Percentiles rank a stretch among this genome's conserved stretches.
These are phyloP conservation scores for Candida montana DNA, from an alignment of 805 yeast species.

Conservation along the genomic window DNA sequence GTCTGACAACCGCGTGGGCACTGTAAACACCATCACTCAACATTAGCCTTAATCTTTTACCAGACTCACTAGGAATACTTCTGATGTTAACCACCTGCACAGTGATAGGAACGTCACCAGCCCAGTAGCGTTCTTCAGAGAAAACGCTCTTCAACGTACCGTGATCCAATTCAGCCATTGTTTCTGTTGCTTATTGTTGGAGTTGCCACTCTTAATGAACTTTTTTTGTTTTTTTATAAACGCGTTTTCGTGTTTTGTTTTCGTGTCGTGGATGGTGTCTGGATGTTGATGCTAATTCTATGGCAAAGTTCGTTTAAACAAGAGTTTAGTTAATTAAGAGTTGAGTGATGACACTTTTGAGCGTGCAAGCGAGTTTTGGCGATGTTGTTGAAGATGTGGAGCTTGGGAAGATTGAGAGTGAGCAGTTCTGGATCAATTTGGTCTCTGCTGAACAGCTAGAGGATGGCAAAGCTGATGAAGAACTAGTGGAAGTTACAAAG, in stretches of 20 bases:
- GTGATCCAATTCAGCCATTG: slow-evolving; percentile 9
- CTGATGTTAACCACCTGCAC: slow-evolving; percentile 33
- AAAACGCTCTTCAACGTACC: slow-evolving; percentile 18
- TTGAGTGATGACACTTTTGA: slow-evolving; percentile 17
- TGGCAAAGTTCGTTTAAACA: too few relatives aligned
- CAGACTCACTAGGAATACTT: slow-evolving; percentile 34
- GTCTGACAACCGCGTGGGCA: slow-evolving; percentile 49
- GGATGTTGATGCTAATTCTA: too few relatives aligned
- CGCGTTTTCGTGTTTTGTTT: slow-evolving; percentile 5
- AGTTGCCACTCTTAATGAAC: slow-evolving; percentile 8
- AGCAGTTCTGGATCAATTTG: slow-evolving; percentile 39
- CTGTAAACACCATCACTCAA: slow-evolving; percentile 48
- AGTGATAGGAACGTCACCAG: slow-evolving; percentile 23
- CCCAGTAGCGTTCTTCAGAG: slow-evolving; percentile 18
- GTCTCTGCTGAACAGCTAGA: slow-evolving; percentile 15
- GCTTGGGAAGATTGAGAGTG: slow-evolving; percentile 21
- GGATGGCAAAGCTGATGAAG: slow-evolving; percentile 25
- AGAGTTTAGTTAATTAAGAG: too few relatives aligned
- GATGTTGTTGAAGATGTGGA: slow-evolving; percentile 38
- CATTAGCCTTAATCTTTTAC: slow-evolving; percentile 40
- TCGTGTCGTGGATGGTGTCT: not conserved
- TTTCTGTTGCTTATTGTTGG: not conserved
- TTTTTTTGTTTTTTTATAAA: not conserved
- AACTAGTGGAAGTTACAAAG: slow-evolving; percentile 23
- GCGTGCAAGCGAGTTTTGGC: slow-evolving; percentile 39